phyloP scores from a whole-genome alignment of 108 stramenopile species.

The Epipyxis sp. region DNA sequence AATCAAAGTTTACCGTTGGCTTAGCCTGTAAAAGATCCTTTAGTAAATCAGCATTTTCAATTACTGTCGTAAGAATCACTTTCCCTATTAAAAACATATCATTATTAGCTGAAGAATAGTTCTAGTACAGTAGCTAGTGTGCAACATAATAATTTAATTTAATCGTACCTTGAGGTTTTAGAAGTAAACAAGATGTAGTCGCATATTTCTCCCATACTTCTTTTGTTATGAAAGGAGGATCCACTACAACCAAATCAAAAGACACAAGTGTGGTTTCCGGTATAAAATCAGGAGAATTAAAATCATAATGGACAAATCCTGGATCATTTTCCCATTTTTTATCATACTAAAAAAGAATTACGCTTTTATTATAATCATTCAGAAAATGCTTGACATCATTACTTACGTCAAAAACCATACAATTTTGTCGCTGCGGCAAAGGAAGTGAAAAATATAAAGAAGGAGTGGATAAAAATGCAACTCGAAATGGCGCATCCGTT shows the following conservation, averaged over 20 bases:
- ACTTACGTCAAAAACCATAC: constrained; percentile 66
- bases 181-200: constrained; percentile 43
- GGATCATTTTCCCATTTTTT: constrained; percentile 56
- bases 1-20: constrained; percentile 20
- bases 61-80: constrained; percentile 35
- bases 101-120: no score
- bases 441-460: constrained; percentile 63
- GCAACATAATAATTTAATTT: no score
- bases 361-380: neutral
- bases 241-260: constrained; percentile 70
- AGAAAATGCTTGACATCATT: neutral
- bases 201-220: constrained; percentile 71
- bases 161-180: no score
- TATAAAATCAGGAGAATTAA: constrained; percentile 56
- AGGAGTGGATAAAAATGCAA: constrained; percentile 71
- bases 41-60: constrained; percentile 43
- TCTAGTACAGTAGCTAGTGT: no score
- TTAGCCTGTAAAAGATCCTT: constrained; percentile 43
- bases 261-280: constrained; percentile 34
- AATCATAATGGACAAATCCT: constrained; percentile 64
- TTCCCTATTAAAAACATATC: neutral
- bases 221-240: constrained; percentile 73
- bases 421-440: constrained; percentile 40
- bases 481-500: constrained; percentile 36
- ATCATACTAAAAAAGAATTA: constrained; percentile 47